Percentiles rank a stretch among this genome's conserved stretches.
These are phyloP conservation scores for Gentiana dahurica DNA, from an alignment of 257 asterid species.

Conservation along the genomic window DNA sequence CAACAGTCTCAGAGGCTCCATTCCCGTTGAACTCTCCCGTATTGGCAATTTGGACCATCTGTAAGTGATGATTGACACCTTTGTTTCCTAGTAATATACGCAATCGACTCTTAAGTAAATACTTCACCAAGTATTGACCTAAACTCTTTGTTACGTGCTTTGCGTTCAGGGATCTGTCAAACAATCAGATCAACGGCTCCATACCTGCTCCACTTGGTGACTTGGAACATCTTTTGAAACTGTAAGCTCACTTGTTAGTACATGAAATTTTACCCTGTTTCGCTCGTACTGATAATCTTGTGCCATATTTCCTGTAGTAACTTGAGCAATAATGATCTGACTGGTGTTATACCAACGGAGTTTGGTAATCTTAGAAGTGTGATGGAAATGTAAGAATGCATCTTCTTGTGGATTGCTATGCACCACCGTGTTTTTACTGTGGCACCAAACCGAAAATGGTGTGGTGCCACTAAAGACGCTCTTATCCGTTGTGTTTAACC, in stretches of 20 bases:
- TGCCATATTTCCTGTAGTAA: slow-evolving; percentile 32
- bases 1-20: slow-evolving; percentile 58
- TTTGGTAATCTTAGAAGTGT: slow-evolving; percentile 88
- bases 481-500: not conserved
- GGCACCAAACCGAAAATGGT: no score
- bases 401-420: not conserved
- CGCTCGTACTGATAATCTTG: not conserved
- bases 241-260: slow-evolving; percentile 32
- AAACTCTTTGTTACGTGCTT: slow-evolving; percentile 4
- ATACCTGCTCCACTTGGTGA: slow-evolving; percentile 91
- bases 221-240: slow-evolving; percentile 90
- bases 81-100: not conserved
- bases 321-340: slow-evolving; percentile 60
- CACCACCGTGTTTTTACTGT: no score
- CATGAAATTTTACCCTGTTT: not conserved
- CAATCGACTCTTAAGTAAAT: no score
- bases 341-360: slow-evolving; percentile 73
- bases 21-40: slow-evolving; percentile 86
- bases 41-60: slow-evolving; percentile 89
- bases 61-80: slow-evolving; percentile 33
- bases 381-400: slow-evolving; percentile 67
- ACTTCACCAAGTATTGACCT: not conserved
- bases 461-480: no score
- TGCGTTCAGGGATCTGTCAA: slow-evolving; percentile 67
- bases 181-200: slow-evolving; percentile 56